Conservation (phyloP, 352 stramenopile genomes). For the Pythium guiyangense region DNA sequence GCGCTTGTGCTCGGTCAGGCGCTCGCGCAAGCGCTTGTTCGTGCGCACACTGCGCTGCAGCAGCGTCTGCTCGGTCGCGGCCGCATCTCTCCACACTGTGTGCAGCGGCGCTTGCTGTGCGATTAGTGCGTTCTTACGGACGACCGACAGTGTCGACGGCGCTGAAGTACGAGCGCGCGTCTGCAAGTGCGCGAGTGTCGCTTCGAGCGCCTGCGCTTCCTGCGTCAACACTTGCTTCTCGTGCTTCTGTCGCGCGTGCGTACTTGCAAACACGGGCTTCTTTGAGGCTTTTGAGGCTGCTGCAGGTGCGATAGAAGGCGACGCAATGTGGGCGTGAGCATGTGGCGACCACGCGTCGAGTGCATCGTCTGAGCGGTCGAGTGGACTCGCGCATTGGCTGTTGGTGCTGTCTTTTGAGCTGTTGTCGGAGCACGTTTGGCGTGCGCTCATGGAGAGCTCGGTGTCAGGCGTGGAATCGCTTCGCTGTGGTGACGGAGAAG, state of each 20-base stretch:
- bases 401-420: not conserved
- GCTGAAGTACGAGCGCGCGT: not conserved
- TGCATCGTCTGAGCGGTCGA: not conserved
- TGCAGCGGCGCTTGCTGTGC: not conserved
- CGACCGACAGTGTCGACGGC: not conserved
- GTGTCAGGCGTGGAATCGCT: not conserved
- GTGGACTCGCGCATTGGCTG: not conserved
- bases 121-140: not conserved
- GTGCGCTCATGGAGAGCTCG: not conserved
- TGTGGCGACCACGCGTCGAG: not conserved
- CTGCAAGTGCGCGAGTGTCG: not conserved
- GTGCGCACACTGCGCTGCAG: not conserved
- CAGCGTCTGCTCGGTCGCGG: not conserved
- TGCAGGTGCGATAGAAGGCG: not conserved
- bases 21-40: not conserved
- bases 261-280: conserved; percentile 8
- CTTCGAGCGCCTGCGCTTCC: not conserved
- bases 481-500: not conserved
- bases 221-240: not conserved
- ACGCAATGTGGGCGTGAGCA: not conserved
- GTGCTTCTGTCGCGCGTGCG: not conserved
- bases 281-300: conserved; percentile 1
- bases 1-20: not conserved
- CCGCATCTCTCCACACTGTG: not conserved
- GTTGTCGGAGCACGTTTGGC: not conserved